These are phyloP conservation scores for Penicillium sp. DNA, from an alignment of 2,329 filamentous ascomycete species.

Conservation along the genomic window DNA sequence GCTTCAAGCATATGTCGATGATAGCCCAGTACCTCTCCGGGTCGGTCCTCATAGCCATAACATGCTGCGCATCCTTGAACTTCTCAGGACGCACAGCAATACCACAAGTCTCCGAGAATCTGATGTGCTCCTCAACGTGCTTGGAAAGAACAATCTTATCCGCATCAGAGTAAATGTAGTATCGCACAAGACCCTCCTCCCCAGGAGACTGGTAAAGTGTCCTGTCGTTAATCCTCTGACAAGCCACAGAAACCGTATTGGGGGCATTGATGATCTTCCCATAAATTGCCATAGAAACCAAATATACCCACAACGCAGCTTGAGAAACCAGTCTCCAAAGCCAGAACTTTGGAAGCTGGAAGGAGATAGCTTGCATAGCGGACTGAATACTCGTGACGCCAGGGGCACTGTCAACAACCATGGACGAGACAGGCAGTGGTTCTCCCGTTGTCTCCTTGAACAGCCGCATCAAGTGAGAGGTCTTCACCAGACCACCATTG, in stretches of 20 bases:
- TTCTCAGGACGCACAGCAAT: slow-evolving; percentile 37
- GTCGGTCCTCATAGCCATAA: slow-evolving; percentile 41
- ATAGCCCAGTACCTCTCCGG: slow-evolving; percentile 43
- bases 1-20: slow-evolving; percentile 27
- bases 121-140: slow-evolving; percentile 41
- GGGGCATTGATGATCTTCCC: slow-evolving; percentile 17
- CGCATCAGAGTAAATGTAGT: slow-evolving; percentile 43
- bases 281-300: slow-evolving; percentile 22
- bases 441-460: slow-evolving; percentile 37
- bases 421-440: slow-evolving; percentile 40
- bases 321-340: slow-evolving; percentile 32
- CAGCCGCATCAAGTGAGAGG: slow-evolving; percentile 37
- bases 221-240: slow-evolving; percentile 33
- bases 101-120: slow-evolving; percentile 30
- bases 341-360: slow-evolving; percentile 33
- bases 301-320: slow-evolving; percentile 23
- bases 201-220: slow-evolving; percentile 17
- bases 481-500: slow-evolving; percentile 49
- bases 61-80: slow-evolving; percentile 40
- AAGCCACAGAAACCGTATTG: slow-evolving; percentile 29
- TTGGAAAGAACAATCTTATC: slow-evolving; percentile 39
- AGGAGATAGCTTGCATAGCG: slow-evolving; percentile 36
- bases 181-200: slow-evolving; percentile 21
- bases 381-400: slow-evolving; percentile 34
- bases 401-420: slow-evolving; percentile 50